Conservation (phyloP, 2,329 filamentous ascomycete genomes). For the Ophiostoma novo-ulmi region DNA sequence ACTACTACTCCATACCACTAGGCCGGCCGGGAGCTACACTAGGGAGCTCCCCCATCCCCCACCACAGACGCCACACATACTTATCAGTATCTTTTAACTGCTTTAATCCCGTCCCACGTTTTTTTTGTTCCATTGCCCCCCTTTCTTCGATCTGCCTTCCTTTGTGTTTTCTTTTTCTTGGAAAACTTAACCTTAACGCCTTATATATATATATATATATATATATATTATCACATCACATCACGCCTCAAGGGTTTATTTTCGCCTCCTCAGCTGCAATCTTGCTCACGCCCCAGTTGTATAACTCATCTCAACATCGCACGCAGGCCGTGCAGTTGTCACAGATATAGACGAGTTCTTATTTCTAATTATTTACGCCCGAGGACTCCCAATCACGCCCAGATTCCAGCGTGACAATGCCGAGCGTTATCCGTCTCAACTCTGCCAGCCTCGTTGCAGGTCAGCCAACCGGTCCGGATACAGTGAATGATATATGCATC, state of each 20-base stretch:
- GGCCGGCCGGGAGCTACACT: slow-evolving; percentile 2
- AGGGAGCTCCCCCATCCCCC: background rate
- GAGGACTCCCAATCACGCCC: background rate
- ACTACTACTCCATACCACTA: slow-evolving; percentile 2
- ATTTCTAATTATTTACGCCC: background rate
- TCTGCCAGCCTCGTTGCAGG: background rate
- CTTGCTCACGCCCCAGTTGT: background rate
- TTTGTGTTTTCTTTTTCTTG: background rate
- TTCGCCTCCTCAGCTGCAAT: background rate
- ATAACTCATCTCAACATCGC: background rate
- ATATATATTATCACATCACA: background rate
- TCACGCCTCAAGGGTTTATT: background rate
- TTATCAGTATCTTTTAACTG: background rate
- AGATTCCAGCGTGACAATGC: background rate
- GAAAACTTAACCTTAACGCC: background rate
- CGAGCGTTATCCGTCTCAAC: background rate
- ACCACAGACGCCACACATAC: background rate
- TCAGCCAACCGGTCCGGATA: slow-evolving; percentile 23
- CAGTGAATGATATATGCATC: slow-evolving; percentile 28
- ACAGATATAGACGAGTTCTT: background rate
- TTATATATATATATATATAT: background rate
- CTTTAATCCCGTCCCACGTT: background rate
- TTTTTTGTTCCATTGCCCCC: slow-evolving; percentile 10
- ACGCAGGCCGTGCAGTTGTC: background rate
- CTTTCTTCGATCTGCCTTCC: background rate